phyloP scores from a whole-genome alignment of 2,329 filamentous ascomycete genomes.

The Orbilia blumenaviensis region DNA sequence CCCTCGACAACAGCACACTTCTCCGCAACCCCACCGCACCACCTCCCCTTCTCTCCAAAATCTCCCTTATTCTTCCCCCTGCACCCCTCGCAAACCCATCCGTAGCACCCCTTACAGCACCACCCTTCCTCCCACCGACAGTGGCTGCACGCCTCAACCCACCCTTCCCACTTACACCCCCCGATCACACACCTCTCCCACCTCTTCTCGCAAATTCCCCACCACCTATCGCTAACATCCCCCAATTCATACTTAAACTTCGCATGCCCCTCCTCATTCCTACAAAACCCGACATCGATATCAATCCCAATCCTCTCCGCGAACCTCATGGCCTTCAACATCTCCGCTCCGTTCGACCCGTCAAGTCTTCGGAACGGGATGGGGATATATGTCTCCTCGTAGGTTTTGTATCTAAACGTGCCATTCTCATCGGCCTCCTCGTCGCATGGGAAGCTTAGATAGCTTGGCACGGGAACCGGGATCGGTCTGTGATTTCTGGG shows the following conservation, averaged over 20 bases:
- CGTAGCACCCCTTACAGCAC: slow-evolving; percentile 43
- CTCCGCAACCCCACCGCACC: slow-evolving; percentile 17
- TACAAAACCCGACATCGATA: slow-evolving; percentile 39
- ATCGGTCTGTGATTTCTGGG: background rate
- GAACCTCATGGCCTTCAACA: background rate
- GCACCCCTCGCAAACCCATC: slow-evolving; percentile 46
- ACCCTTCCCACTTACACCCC: slow-evolving; percentile 36
- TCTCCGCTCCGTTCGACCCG: background rate
- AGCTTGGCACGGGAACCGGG: slow-evolving; percentile 20
- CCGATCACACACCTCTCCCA: slow-evolving; percentile 34
- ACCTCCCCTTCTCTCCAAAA: slow-evolving; percentile 9
- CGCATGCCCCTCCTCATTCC: slow-evolving; percentile 22
- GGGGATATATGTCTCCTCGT: slow-evolving; percentile 16
- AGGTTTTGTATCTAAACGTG: background rate
- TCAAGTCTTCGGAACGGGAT: background rate
- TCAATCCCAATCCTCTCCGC: slow-evolving; percentile 30
- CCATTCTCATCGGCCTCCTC: slow-evolving; percentile 19
- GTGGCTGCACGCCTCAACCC: slow-evolving; percentile 28
- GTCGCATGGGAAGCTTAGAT: slow-evolving; percentile 17
- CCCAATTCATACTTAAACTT: background rate
- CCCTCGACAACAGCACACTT: slow-evolving; percentile 21
- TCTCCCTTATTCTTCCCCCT: background rate
- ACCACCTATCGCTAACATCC: background rate
- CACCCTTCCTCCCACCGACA: slow-evolving; percentile 30
- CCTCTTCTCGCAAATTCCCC: slow-evolving; percentile 33